Evolutionary conservation across 2,329 filamentous ascomycete genomes (phyloP).

Genomic region (Pseudopyrenochaeta lycopersici): DNA sequence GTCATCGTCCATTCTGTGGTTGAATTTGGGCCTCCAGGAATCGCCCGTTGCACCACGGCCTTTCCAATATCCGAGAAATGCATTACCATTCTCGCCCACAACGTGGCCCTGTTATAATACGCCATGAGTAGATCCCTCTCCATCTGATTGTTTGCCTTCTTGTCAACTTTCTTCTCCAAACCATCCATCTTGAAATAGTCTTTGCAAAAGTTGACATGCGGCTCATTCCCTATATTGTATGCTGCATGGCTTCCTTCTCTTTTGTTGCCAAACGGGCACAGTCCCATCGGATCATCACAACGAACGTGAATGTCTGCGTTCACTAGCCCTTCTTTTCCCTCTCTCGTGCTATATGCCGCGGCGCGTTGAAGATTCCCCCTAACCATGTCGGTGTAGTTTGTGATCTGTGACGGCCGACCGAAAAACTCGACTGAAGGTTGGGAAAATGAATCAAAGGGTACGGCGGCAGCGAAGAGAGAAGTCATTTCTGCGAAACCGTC

Average conservation of each 20-base stretch:
- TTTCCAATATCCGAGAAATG: slow-evolving; percentile 40
- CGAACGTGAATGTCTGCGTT: slow-evolving; percentile 45
- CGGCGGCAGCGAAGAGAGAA: slow-evolving; percentile 34
- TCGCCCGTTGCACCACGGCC: slow-evolving; percentile 32
- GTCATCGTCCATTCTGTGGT: slow-evolving; percentile 30
- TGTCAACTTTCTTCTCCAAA: slow-evolving; percentile 34
- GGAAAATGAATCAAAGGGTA: slow-evolving; percentile 29
- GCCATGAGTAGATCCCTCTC: slow-evolving; percentile 34
- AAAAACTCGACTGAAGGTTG: slow-evolving; percentile 42
- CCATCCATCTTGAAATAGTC: slow-evolving; percentile 38
- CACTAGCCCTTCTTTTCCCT: slow-evolving; percentile 26
- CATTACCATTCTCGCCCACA: slow-evolving; percentile 49
- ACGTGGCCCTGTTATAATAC: slow-evolving; percentile 45
- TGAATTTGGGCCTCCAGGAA: slow-evolving; percentile 24
- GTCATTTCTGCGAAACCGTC: slow-evolving; percentile 46
- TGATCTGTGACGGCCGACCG: slow-evolving; percentile 26
- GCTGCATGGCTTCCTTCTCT: slow-evolving; percentile 41
- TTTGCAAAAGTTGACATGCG: slow-evolving; percentile 45
- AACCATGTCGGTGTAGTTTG: slow-evolving; percentile 42
- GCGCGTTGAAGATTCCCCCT: slow-evolving; percentile 38
- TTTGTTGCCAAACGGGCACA: slow-evolving; percentile 35
- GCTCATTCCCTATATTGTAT: slow-evolving; percentile 48
- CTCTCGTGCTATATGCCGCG: slow-evolving; percentile 36
- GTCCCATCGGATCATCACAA: slow-evolving; percentile 44
- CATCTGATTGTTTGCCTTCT: slow-evolving; percentile 30